Base-by-base conservation (phyloP, 495 filamentous ascomycete species). In the Xylaria curta region DNA sequence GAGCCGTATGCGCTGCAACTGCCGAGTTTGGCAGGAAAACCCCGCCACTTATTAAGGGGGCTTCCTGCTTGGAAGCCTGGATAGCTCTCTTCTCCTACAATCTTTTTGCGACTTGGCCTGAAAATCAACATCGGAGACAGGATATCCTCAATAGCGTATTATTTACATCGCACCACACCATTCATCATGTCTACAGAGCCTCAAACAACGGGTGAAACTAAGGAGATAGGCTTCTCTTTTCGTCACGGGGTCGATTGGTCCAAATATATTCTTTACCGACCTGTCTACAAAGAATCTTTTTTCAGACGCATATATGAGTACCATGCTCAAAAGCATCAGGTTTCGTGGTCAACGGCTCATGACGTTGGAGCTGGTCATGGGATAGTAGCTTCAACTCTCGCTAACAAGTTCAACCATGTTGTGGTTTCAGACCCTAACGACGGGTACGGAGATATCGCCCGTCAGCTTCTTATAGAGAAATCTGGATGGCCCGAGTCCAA, bases 371-470 rank as follows among this genome's bases (percentile, higher is more conserved):
- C 76, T 1, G 77, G 76, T 12, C 71, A 70, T 42, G 77, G 77
- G 4, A 56, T 79, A 31, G 76, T 79, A 19, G 75, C 77, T 21
- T 68, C 74, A 6, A 69, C 63, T 9, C 74, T 79, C 33, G 76
- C 76, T 10, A 47, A 44, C 56, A 70, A 24, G 17, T 79, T 79
- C 64, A 51, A 73, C 15, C 64, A 12, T 0, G 74, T 78, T 2
- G 68, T 78, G 8, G 72, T 79, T 4, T 78, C 76, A 17, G 77
- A 79, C 44, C 76, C 76, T 21, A 79, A 78, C 54, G 76, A 76
- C 21, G 77, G 74, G 21, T 78, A 79, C 31, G 61, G 44, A 19
- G 61, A 64, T 1, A 40, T 76, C 33, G 76, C 76, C 0, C 74
- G 68, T 21, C 65, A 75, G 40, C 38, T 75, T 6, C 72, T 79